A percentile compares a stretch with the other conserved stretches of the same genome.
Conservation (phyloP, 2,329 filamentous ascomycete genomes). For the Fusarium sororula region DNA sequence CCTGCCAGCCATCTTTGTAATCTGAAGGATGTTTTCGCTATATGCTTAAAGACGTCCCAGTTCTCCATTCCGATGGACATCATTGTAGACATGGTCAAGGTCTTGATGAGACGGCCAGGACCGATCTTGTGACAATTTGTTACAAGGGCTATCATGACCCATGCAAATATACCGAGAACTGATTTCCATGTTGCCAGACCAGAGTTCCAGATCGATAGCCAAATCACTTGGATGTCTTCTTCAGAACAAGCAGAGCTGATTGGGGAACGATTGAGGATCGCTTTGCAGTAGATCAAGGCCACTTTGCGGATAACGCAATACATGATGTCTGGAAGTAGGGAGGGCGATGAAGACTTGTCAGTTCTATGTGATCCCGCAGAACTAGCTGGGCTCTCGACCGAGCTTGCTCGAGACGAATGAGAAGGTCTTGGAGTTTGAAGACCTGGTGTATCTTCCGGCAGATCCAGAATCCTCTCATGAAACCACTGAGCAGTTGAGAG, state of each 20-base stretch:
- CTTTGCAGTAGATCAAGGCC: slow-evolving; percentile 58
- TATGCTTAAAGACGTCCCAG: slow-evolving; percentile 55
- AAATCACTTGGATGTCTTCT: slow-evolving; percentile 54
- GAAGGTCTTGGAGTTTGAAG: slow-evolving; percentile 15
- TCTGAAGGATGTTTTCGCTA: slow-evolving; percentile 49
- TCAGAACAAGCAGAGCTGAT: slow-evolving; percentile 53
- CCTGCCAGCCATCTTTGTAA: slow-evolving; percentile 55
- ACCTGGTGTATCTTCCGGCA: slow-evolving; percentile 43
- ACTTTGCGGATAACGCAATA: slow-evolving; percentile 58
- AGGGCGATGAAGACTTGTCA: slow-evolving; percentile 26
- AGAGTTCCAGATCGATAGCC: slow-evolving; percentile 58
- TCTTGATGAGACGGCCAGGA: slow-evolving; percentile 57
- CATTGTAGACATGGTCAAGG: slow-evolving; percentile 53
- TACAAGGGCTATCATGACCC: slow-evolving; percentile 56
- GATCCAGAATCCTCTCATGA: slow-evolving; percentile 49
- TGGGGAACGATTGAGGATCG: slow-evolving; percentile 54
- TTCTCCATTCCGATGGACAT: slow-evolving; percentile 59
- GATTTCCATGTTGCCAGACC: slow-evolving; percentile 57
- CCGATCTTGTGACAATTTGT: slow-evolving; percentile 51
- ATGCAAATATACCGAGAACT: slow-evolving; percentile 59
- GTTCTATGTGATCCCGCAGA: slow-evolving; percentile 24
- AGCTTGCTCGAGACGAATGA: slow-evolving; percentile 19
- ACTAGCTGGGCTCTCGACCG: slow-evolving; percentile 16
- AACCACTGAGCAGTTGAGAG: slow-evolving; percentile 52
- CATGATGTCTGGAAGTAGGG: slow-evolving; percentile 52